Base-by-base conservation (phyloP, 176 grass and related monocot species). In the Microstegium vimineum region DNA sequence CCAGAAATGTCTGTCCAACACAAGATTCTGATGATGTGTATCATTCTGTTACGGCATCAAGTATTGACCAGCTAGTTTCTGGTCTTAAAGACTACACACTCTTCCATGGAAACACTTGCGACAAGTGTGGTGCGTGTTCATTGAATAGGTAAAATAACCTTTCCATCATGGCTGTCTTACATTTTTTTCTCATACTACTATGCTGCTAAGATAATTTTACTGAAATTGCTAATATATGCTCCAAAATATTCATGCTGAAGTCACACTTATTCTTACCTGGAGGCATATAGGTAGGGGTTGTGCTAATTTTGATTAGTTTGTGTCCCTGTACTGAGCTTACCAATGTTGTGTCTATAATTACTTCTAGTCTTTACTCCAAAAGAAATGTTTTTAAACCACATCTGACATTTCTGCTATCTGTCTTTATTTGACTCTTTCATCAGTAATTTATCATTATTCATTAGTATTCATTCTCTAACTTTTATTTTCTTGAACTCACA, bases 31-130 rank as follows among this genome's bases (percentile, higher is more conserved):
- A 83, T 73, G 84, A 85, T 84, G 42, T 75, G 38, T 34, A 85
- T 77, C 81, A 73, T 64, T 86, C 89, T 71, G 59, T 73, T 80
- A 59, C 65, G 12, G 32, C 81, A 65, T 71, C 87, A 80, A 89
- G 63, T 85, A 72, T 76, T 47, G 82, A 91, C 12, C 62, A 46
- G 22, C 84, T 94, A 76, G 81, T 78, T 87, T 91, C 31, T 85
- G 84, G 89, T 40, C 89, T 94, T 67, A 69, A 87, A 89, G 69
- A 83, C 46, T 89, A 94, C 34, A 56, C 81, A 46, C 87, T 91
- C 42, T 85, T 57, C 73, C 89, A 94, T 89, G 89, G 62, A 82
- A 87, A 89, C 52, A 62, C 66, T 69, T 69, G 60, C 73, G 78
- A 79, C 38, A 91, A 85, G 56, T 94, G 92, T 88, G 77, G 73